Conservation (phyloP, 1,284 basidiomycete genomes). For the Exobasidium rhododendri region DNA sequence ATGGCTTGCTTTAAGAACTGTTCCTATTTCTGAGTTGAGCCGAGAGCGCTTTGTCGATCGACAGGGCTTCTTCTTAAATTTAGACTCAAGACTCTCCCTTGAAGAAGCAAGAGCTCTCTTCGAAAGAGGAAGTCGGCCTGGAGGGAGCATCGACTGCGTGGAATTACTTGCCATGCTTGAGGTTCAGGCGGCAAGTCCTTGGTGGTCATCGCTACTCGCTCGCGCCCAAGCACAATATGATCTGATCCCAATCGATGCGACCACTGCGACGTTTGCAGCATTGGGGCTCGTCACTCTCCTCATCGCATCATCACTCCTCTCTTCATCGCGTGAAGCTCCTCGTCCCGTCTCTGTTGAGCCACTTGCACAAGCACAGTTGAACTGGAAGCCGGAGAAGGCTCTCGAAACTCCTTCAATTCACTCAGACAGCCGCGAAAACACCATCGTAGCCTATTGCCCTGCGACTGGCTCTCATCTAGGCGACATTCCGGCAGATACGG, state of each 20-base stretch:
- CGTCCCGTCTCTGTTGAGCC: background rate
- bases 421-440: background rate
- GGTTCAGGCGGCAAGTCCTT: background rate
- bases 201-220: background rate
- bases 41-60: too few species aligned
- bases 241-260: background rate
- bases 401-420: background rate
- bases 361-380: background rate
- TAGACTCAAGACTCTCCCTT: too few species aligned
- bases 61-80: too few species aligned
- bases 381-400: background rate
- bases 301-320: background rate
- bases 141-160: too few species aligned
- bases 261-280: background rate
- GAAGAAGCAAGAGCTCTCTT: too few species aligned
- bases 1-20: too few species aligned
- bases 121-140: too few species aligned
- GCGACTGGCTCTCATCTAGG: slow-evolving; percentile 75
- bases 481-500: slow-evolving; percentile 68
- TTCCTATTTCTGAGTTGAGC: too few species aligned
- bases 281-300: background rate
- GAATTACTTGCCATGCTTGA: background rate
- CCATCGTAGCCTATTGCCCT: slow-evolving; percentile 84
- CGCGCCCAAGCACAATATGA: background rate
- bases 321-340: background rate